Evolutionary conservation across 495 filamentous ascomycete genomes (phyloP).

Genomic region (Cairneyella variabilis): DNA sequence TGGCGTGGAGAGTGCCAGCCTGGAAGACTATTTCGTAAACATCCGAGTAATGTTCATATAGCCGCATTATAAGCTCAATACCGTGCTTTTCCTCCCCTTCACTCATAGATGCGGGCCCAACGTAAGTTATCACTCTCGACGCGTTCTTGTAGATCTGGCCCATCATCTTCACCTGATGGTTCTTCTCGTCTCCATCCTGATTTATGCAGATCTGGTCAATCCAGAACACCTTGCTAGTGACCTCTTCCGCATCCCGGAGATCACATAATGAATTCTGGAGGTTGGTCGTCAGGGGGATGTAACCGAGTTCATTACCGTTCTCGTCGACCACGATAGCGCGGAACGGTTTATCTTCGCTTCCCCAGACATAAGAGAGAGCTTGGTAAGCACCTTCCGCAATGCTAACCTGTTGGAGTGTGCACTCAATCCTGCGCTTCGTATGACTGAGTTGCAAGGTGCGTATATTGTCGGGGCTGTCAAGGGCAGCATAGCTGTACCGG

Average conservation of each 20-base stretch:
- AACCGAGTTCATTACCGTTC: not conserved
- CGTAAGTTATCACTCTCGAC: slow-evolving; percentile 22
- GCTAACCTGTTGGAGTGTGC: not conserved
- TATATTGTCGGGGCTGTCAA: not conserved
- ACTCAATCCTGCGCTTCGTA: slow-evolving; percentile 2
- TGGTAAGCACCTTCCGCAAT: not conserved
- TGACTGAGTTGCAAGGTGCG: not conserved
- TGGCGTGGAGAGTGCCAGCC: not conserved
- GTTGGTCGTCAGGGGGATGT: slow-evolving; percentile 3
- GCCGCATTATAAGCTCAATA: not conserved
- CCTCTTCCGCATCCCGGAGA: not conserved
- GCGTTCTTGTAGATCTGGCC: slow-evolving; percentile 32
- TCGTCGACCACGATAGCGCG: not conserved
- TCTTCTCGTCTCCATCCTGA: slow-evolving; percentile 29
- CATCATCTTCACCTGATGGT: slow-evolving; percentile 29
- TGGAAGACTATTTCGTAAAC: not conserved
- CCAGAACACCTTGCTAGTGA: slow-evolving; percentile 6
- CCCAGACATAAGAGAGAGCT: slow-evolving; percentile 7
- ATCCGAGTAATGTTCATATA: not conserved
- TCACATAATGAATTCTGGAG: not conserved
- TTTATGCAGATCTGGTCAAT: slow-evolving; percentile 30
- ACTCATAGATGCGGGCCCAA: slow-evolving; percentile 1
- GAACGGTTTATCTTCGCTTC: not conserved
- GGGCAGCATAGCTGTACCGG: not conserved
- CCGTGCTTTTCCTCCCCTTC: not conserved